Evolutionary conservation across 257 asterid species (phyloP), one percentile per base, ranked within the genome.

Genomic region (Solanum microdontum): DNA sequence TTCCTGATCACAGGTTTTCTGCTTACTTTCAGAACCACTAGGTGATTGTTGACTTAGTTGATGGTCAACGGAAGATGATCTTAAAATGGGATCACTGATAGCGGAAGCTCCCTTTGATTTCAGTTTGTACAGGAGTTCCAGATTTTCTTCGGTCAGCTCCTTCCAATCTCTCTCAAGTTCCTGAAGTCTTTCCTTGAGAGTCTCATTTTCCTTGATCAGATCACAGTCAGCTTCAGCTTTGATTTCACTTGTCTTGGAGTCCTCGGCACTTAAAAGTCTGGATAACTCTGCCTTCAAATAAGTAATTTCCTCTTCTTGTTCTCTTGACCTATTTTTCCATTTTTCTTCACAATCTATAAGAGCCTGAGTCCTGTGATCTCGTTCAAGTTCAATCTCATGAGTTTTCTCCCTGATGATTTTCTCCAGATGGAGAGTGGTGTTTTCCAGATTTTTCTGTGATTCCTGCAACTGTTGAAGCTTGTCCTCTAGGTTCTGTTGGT

Each of bases 141-240:
- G 86, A 76, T 89, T 89, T 75, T 90, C 90, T 24, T 86, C 89
- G 12, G 90, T 86, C 58, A 89, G 90, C 87, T 88, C 88, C 51
- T 83, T 82, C 86, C 90, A 87, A 62, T 88, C 89, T 85, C 77
- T 72, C 88, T 91, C 90, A 36, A 90, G 91, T 39, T 90, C 90
- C 74, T 62, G 85, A 36, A 92, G 83, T 62, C 62, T 90, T 83
- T 74, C 87, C 88, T 89, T 88, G 32, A 89, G 86, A 77, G 55
- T 83, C 69, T 87, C 77, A 32, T 86, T 77, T 87, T 90, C 91
- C 19, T 84, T 30, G 12, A 32, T 82, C 12, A 66, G 84, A 80
- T 88, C 89, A n/a, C 82, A 69, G 83, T 39, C 64, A 17, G 55
- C 26, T 43, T 36, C 58, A 87, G 51, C 28, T 79, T 66, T 26